These are phyloP conservation scores for Nematocida sp. DNA, from an alignment of 371 early-diverging fungal genomes.

Conservation along the genomic window DNA sequence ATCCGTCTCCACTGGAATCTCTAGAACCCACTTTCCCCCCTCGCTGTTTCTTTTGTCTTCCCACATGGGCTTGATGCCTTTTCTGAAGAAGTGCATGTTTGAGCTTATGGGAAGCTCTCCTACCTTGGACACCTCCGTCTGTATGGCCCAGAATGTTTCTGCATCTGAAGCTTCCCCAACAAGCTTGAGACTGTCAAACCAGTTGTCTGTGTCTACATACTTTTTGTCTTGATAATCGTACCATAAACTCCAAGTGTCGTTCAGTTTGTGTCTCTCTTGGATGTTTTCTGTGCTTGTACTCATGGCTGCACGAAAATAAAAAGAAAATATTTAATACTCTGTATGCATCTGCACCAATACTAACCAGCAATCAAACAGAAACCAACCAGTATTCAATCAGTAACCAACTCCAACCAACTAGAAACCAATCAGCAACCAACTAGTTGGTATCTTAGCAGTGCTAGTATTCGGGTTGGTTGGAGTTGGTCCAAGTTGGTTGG, in stretches of 20 bases:
- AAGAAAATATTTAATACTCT: conserved; percentile 44
- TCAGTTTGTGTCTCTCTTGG: conserved; percentile 73
- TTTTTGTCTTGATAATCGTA: conserved; percentile 73
- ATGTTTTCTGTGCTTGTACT: conserved; percentile 35
- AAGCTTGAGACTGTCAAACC: conserved; percentile 29
- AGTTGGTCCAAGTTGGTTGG: too few relatives aligned
- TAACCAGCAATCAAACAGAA: too few relatives aligned
- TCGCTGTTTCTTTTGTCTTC: conserved; percentile 86
- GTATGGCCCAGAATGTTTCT: conserved; percentile 23
- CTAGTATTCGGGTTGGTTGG: neutral
- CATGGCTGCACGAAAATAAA: conserved; percentile 35
- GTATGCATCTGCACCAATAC: too few relatives aligned
- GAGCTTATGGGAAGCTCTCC: conserved; percentile 63
- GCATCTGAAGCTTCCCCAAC: conserved; percentile 28
- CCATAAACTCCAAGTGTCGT: conserved; percentile 81
- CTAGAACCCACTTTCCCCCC: conserved; percentile 88
- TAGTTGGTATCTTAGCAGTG: neutral
- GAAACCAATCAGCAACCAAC: neutral
- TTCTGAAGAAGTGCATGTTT: conserved; percentile 89
- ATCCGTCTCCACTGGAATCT: conserved; percentile 64
- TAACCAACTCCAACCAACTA: too few relatives aligned
- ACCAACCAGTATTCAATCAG: too few relatives aligned
- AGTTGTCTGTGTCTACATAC: conserved; percentile 26
- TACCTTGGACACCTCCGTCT: conserved; percentile 65
- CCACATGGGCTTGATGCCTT: conserved; percentile 94